These are phyloP conservation scores for Trichoderma asperelloides DNA, from an alignment of 495 filamentous ascomycete genomes.

Conservation along the genomic window DNA sequence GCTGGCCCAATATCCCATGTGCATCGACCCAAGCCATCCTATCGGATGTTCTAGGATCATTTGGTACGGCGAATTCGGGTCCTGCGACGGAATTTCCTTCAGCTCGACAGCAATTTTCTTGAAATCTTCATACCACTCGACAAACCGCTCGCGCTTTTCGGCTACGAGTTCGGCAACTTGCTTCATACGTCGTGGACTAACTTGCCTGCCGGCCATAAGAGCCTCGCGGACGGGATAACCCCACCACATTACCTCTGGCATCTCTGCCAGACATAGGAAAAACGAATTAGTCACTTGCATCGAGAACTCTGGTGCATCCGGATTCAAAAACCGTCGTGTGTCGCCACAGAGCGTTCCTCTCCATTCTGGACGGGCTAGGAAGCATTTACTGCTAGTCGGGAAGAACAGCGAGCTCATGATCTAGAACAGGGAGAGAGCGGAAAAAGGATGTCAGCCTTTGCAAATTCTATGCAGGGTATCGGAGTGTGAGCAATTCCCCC, in stretches of 20 bases:
- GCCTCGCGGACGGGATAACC: constrained; percentile 14
- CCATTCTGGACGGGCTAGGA: constrained; percentile 14
- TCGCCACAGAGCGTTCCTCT: constrained; percentile 5
- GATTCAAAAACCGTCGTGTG: background rate
- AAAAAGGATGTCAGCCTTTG: background rate
- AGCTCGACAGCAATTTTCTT: background rate
- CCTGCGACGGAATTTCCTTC: constrained; percentile 12
- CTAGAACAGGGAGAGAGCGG: background rate
- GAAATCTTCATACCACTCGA: constrained; percentile 11
- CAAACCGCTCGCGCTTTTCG: constrained; percentile 5
- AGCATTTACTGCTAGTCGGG: constrained; percentile 11
- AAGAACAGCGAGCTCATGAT: constrained; percentile 17
- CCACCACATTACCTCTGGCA: constrained; percentile 14
- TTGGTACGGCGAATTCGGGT: constrained; percentile 11
- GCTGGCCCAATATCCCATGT: constrained; percentile 17
- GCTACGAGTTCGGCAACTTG: constrained; percentile 2
- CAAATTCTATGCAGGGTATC: background rate
- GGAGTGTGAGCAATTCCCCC: background rate
- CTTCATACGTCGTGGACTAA: background rate
- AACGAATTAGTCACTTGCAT: constrained; percentile 10
- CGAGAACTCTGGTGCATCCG: background rate
- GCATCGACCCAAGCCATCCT: constrained; percentile 14
- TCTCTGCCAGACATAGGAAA: constrained; percentile 12
- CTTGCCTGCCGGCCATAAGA: background rate
- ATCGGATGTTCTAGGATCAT: constrained; percentile 8